Evolutionary conservation across 2,329 filamentous ascomycete genomes (phyloP), one percentile per base, ranked within the genome.

Genomic region (Zasmidium citrigriseum): DNA sequence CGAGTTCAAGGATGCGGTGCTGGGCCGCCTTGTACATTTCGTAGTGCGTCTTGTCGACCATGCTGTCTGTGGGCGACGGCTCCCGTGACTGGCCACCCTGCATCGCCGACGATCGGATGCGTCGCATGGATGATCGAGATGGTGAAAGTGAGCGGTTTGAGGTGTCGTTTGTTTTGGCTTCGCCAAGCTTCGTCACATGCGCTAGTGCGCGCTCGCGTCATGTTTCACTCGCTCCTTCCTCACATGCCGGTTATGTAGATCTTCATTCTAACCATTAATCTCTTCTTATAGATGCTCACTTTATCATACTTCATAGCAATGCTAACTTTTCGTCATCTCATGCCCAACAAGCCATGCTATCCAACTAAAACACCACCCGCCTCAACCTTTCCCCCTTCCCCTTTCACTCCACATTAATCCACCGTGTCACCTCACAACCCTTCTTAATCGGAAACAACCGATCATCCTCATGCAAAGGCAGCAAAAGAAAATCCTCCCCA

Each of bases 81-180:
- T n/a, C n/a, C n/a, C n/a, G n/a, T n/a, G n/a, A n/a, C n/a, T n/a
- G n/a, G n/a, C n/a, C n/a, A n/a, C n/a, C n/a, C n/a, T n/a, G n/a
- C n/a, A n/a, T n/a, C n/a, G n/a, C n/a, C n/a, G n/a, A n/a, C n/a
- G n/a, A n/a, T n/a, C n/a, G n/a, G n/a, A n/a, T n/a, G n/a, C n/a
- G n/a, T n/a, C n/a, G n/a, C n/a, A n/a, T n/a, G n/a, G n/a, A n/a
- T n/a, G n/a, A n/a, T n/a, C n/a, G n/a, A n/a, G n/a, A n/a, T n/a
- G n/a, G n/a, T n/a, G n/a, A 88, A n/a, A 41, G 34, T n/a, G 14
- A n/a, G 34, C 34, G 34, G n/a, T n/a, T 41, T 4, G 16, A 41
- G 34, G 16, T 41, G 34, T 9, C 18, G 34, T 41, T 4, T 11
- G 34, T 4, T 41, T 11, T 4, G 7, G n/a, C n/a, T n/a, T n/a